A percentile compares a stretch with the other conserved stretches of the same genome.
These are phyloP conservation scores for Linum lewisii DNA, from an alignment of 345 rosid species.

Conservation along the genomic window DNA sequence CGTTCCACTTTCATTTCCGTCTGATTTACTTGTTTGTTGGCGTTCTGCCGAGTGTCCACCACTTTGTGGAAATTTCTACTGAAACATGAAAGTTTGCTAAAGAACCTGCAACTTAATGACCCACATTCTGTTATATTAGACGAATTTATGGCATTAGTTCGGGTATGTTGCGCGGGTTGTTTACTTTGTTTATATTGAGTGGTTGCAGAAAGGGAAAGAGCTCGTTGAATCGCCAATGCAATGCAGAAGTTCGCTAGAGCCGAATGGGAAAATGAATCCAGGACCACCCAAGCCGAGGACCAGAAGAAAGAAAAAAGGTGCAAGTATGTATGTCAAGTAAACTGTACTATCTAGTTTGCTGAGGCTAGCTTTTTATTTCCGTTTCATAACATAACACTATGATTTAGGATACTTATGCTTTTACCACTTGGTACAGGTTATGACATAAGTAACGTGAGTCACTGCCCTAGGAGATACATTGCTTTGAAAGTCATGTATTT, in stretches of 20 bases:
- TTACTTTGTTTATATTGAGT: background rate
- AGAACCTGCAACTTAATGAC: background rate
- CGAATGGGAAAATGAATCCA: conserved; percentile 16
- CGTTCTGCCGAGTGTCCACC: background rate
- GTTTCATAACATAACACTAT: background rate
- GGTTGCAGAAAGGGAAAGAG: conserved; percentile 34
- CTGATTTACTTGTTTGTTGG: background rate
- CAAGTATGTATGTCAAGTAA: conserved; percentile 25
- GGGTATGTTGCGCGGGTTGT: background rate
- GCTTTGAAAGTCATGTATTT: conserved; percentile 85
- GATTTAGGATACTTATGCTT: too few relatives aligned
- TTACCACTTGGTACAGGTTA: conserved; percentile 11
- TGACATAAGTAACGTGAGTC: conserved; percentile 19
- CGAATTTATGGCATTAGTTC: background rate
- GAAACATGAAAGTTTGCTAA: background rate
- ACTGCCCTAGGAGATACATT: conserved; percentile 48
- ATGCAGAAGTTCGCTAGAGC: conserved; percentile 16
- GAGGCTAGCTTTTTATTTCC: background rate
- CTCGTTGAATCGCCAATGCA: conserved; percentile 14
- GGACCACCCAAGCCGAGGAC: conserved; percentile 9
- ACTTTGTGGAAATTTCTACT: background rate
- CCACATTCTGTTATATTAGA: background rate
- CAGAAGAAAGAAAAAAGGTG: conserved; percentile 22
- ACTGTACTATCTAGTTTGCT: background rate
- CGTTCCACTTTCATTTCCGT: background rate